Base-by-base conservation (phyloP, 1,284 basidiomycete genomes). In the Tetrapyrgos nigripes region DNA sequence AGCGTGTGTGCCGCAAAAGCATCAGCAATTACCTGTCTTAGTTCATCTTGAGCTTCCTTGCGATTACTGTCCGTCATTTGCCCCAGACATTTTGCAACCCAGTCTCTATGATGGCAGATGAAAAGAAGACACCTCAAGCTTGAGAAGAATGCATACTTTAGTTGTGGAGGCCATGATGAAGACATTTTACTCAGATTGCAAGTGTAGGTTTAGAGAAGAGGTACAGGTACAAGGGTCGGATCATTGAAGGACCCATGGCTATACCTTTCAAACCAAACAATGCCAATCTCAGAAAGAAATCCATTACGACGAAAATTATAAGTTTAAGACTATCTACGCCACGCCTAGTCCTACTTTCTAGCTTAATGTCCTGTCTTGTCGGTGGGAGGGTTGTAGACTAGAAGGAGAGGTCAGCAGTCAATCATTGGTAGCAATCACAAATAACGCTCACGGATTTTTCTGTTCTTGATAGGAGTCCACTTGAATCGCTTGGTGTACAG, bases 401-500 rank as follows among this genome's bases (percentile, higher is more conserved):
- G 14, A 57, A 54, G 40, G 46, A 40, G 53, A 52, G 48, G 58
- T 52, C 58, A 27, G 28, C 26, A 31, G 44, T 17, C 4, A 8
- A 31, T 40, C 37, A 40, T 40, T 4, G 2, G 31, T 48, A 29
- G 53, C 13, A 51, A 40, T 3, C n/a, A 53, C 53, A 55, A 53
- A 43, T 43, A 13, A 55, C 19, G 86, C 92, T 76, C 64, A 94
- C 90, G 67, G 62, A 97, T 87, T 80, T 96, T 97, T 79, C 95
- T 86, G 81, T 88, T 92, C 87, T 98, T 98, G 79, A 98, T 87
- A 48, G 83, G 79, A 5, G 84, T 81, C 95, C 95, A 98, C 81
- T 98, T 98, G 87, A 94, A 95, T 72, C 94, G 87, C 82, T 98
- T 98, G 72, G 95, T 84, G 73, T 94, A 95, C 66, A 98, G 73